Base-by-base conservation (phyloP, 2,329 filamentous ascomycete species). In the Phyllachora maydis region DNA sequence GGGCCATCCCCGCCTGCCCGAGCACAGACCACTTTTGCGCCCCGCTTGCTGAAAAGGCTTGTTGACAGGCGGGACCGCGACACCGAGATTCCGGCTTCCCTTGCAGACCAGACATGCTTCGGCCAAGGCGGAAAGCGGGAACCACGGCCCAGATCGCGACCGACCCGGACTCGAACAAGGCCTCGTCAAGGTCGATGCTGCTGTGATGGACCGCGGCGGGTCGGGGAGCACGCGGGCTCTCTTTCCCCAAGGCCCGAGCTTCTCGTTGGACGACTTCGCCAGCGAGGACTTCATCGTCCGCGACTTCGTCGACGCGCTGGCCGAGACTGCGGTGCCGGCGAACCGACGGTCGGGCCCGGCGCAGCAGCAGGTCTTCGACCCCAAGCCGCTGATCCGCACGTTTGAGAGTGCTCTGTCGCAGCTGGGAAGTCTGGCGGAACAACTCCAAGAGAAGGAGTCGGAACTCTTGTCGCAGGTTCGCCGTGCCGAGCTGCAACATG, bases 221-320 rank as follows among this genome's bases (percentile, higher is more conserved):
- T 51, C 50, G 22, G 30, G 23, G 27, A 57, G 56, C 29, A 59
- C 65, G 36, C 63, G 70, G 50, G 59, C 69, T 34, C 60, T 83
- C 41, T 85, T 78, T 43, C 73, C 75, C 27, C 69, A 68, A 46
- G 77, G 73, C 18, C 78, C 79, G 30, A 74, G 63, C 45, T 93
- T 93, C 53, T 79, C 70, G 7, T 60, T 95, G 30, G 79, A 92
- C 21, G 82, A 83, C 51, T 81, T 83, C 49, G 78, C 78, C 27
- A 77, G 61, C 44, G 77, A 77, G 39, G 88, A 95, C 51, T 98
- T 95, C 42, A 93, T 95, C 32, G 85, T 95, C 34, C 82, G 91
- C 41, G 88, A 98, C 52, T 98, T 98, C 44, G 73, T 98, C 37
- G 90, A 98, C 45, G 68, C 73, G 24, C 69, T 98, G 28, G 88